Base-by-base conservation (phyloP, 1,284 basidiomycete genomes). In the Marasmius fiardii region DNA sequence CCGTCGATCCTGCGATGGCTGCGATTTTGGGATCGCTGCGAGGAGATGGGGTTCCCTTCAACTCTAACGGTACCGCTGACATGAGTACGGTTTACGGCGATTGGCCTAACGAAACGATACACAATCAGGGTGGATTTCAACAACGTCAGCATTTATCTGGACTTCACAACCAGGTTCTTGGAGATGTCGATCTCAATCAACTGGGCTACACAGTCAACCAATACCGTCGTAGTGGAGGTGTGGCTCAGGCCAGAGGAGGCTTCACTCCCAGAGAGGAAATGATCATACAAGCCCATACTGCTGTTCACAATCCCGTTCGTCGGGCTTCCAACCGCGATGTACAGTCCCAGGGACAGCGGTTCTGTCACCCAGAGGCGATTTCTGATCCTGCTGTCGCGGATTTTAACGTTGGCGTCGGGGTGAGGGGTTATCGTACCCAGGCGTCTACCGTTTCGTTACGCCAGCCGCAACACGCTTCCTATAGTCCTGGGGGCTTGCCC, bases 251-350 rank as follows among this genome's bases (percentile, higher is more conserved):
- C n/a, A 66, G 68, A 28, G 77, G 79, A 18, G 87, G 86, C 1
- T 88, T 83, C 60, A 89, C 87, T 0, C 74, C 82, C 1, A 74
- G 85, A 0, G 84, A 88, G 63, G 84, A 85, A 65, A 77, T 82
- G 58, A 81, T 89, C 50, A 75, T 89, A 60, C 82, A 83, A 58
- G 78, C 79, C 3, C 83, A 86, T 63, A 71, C 76, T 20, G 43
- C 60, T n/a, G 43, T 45, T 18, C 35, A 33, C 18, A 63, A 65
- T 51, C 3, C 28, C 43, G 48, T 24, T 60, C 65, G 26, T 50
- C 50, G 8, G 43, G 48, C 23, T 23, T 18, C 44, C 66, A 66
- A 39, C 63, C 60, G 28, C 68, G 67, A 49, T 62, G 61, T 2
- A 24, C 56, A 62, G 52, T 60, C 63, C 26, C 28, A 31, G 28